Evolutionary conservation across 192 early-diverging fungal species (phyloP), one percentile per base, ranked within the genome.

Genomic region (Podila minutissima): DNA sequence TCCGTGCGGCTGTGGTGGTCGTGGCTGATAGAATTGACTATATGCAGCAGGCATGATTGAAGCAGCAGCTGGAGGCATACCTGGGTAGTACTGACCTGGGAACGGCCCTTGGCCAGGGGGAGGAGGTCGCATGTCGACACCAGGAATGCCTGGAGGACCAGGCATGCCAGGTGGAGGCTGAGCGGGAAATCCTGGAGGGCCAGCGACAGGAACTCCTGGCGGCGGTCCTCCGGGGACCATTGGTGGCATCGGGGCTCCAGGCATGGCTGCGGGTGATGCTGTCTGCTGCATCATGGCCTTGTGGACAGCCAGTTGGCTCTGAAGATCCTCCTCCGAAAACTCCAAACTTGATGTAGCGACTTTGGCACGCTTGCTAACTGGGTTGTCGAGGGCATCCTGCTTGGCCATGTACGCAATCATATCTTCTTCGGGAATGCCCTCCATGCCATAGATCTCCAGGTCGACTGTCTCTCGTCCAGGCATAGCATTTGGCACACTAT

Each of bases 371-470:
- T 88, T 88, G 32, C 81, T 85, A 0, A 63, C 63, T 9, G 81
- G 85, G 50, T 89, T 84, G 12, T 86, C 85, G 53, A 57, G 62
- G 63, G 72, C 67, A 37, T 83, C 72, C 82, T 88, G 64, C 53
- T 84, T 88, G 64, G 84, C 71, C 74, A 89, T 88, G 71, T 97
- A 93, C 2, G 90, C 92, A 7, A 86, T 72, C 13, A 92, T 73
- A 84, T 98, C 97, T 41, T 89, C 89, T 33, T 87, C 86, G 24
- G 97, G 97, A 59, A 98, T 92, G 1, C 96, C 96, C 69, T 92
- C 90, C 93, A 96, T 98, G 29, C 96, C 97, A 82, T 97, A 97
- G 58, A 98, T 97, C 69, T 97, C 96, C 63, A 96, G 86, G 37
- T 98, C 95, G n/a, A 92, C 79, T 12, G 87, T 86, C 38, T 98